Evolutionary conservation across 1,284 basidiomycete species (phyloP).

Genomic region (Sphaerobolus stellatus): DNA sequence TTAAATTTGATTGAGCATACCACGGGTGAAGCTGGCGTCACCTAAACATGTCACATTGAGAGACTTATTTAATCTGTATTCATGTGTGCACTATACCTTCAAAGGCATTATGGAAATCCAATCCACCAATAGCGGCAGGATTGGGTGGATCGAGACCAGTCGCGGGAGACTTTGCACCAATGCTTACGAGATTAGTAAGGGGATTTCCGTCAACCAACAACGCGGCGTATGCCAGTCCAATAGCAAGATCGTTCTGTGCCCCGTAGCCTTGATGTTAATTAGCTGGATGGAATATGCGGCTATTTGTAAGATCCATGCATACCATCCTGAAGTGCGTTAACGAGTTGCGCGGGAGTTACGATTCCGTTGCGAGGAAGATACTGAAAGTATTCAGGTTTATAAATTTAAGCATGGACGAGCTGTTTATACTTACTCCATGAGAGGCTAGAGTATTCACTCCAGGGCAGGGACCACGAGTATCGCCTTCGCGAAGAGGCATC

Average conservation of each 20-base stretch:
- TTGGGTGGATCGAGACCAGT: no score
- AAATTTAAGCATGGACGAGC: no score
- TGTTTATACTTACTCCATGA: conserved; percentile 22
- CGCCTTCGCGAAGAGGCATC: conserved; percentile 20
- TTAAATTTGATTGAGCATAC: no score
- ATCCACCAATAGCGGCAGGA: no score
- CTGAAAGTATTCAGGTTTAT: conserved; percentile 2
- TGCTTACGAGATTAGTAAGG: no score
- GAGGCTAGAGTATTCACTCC: conserved; percentile 34
- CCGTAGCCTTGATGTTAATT: conserved; percentile 23
- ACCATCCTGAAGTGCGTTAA: conserved; percentile 11
- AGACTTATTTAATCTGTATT: no score
- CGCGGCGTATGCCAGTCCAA: conserved; percentile 22
- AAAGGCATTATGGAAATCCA: no score
- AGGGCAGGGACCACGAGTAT: conserved; percentile 31
- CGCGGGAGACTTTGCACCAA: no score
- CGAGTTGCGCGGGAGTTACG: conserved; percentile 23
- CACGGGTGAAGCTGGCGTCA: conserved; percentile 5
- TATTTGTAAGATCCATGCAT: background rate
- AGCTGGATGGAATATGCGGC: background rate
- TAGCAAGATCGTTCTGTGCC: conserved; percentile 26
- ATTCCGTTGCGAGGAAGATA: conserved; percentile 26
- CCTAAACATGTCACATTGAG: background rate
- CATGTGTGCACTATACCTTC: no score
- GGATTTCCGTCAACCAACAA: conserved; percentile 29